Base-by-base conservation (phyloP, 108 stramenopile genomes). In the Aurantiochytrium sp. region DNA sequence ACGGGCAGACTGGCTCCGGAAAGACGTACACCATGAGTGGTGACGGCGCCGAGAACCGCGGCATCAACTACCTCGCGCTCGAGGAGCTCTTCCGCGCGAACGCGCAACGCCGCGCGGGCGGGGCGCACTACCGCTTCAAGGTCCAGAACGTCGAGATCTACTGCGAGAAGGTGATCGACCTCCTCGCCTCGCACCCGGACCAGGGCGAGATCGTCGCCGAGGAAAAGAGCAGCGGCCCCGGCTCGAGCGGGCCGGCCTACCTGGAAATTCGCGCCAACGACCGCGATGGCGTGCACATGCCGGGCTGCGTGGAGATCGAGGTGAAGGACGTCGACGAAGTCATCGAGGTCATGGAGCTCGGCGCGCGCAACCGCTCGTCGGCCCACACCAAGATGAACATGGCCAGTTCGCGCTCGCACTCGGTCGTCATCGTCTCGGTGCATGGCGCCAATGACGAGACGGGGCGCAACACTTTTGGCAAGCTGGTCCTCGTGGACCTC, bases 1-100 rank as follows among this genome's bases (percentile, higher is more conserved):
- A 91, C 68, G 87, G 87, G 27, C 86, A 88, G 87, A 95, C 94
- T 1, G 94, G 93, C 34, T 90, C 89, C 4, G 94, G 93, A 4
- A 94, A 96, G 91, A 96, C 96, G 17, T 94, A 90, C 85, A 96
- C 96, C 8, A 96, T 96, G 95, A 91, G 93, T 55, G 88, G 59
- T n/a, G 90, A 54, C 4, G 90, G 87, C 15, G 86, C 86, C 81
- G 87, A 59, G n/a, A 42, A 89, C 68, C 89, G 93, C 24, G 91
- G 90, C 48, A 86, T 90, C 15, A 92, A 93, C 65, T 87, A 85
- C 27, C 87, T 91, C 32, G 90, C 91, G 34, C 50, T 93, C n/a
- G 90, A 89, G 21, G 87, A 92, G 53, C 92, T 93, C 37, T 85
- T 94, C 41, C 68, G 90, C 34, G 92, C 92, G 31, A 73, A 89